These are phyloP conservation scores for Lotmaria passim DNA, from an alignment of 208 protist species.

Conservation along the genomic window DNA sequence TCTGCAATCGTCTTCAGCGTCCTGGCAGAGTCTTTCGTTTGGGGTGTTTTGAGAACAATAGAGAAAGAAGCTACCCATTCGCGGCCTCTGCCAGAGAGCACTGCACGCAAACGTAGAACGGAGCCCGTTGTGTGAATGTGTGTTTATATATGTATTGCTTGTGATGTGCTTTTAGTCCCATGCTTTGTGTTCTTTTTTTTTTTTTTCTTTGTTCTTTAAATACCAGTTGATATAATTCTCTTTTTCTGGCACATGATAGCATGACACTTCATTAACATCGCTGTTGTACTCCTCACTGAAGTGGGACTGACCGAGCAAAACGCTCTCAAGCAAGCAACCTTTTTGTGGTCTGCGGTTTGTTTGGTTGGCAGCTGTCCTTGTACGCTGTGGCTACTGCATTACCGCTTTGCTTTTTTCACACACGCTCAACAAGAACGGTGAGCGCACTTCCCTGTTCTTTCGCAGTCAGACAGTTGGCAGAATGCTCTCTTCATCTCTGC, in stretches of 20 bases:
- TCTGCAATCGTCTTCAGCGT: slow-evolving; percentile 4
- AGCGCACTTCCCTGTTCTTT: too few relatives aligned
- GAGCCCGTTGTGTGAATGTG: slow-evolving; percentile 4
- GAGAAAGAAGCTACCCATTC: not conserved
- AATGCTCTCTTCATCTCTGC: too few relatives aligned
- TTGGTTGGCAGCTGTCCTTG: too few relatives aligned
- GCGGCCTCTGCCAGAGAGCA: not conserved
- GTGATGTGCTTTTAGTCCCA: not conserved
- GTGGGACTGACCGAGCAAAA: not conserved
- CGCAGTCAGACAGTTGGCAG: too few relatives aligned
- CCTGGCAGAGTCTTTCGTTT: not conserved
- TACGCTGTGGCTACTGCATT: too few relatives aligned
- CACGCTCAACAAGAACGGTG: too few relatives aligned
- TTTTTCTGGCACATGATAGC: not conserved
- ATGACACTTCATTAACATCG: not conserved
- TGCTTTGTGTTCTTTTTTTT: not conserved
- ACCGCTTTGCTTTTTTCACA: too few relatives aligned
- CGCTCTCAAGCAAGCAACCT: too few relatives aligned
- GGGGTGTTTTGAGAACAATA: not conserved
- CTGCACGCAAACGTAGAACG: not conserved
- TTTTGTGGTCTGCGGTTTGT: too few relatives aligned
- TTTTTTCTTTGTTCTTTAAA: not conserved
- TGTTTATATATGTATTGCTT: not conserved
- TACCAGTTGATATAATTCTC: not conserved
- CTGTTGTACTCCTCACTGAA: not conserved